Base-by-base conservation (phyloP, 2,329 filamentous ascomycete species). In the Whalleya microplaca region DNA sequence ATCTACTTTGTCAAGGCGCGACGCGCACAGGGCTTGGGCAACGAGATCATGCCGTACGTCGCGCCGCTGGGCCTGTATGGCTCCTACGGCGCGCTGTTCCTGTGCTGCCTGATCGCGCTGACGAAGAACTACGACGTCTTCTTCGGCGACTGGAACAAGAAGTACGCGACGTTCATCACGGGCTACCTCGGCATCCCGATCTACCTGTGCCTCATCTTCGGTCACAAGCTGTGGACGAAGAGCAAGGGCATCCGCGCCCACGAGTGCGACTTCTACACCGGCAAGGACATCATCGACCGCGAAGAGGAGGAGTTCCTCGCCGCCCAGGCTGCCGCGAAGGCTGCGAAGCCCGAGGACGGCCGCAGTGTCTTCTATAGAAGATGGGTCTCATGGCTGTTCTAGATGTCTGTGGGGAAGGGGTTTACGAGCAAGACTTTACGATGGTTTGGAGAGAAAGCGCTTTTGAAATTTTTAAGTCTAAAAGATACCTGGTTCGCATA, bases 91-190 rank as follows among this genome's bases (percentile, higher is more conserved):
- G 88, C 88, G 0, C 79, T 95, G 2, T 76, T 79, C 68, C 87
- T 92, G 75, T 92, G 89, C 75, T 80, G 82, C 67, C 70, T 95
- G 32, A 89, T 95, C 59, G 84, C 88, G 1, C 70, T 96, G 49
- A 94, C 91, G 69, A 96, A 95, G 82, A 93, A 92, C 79, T 95
- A 86, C 74, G 80, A 84, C 53, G 87, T 89, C 56, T 95, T 95
- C 73, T 78, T 84, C 2, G 71, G 65, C 68, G 76, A 64, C 78
- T 80, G 74, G 65, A 67, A 62, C 46, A 56, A 72, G 54, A 77
- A 78, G 48, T 89, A 89, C 78, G 86, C 89, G 78, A 87, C 83
- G 66, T 92, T 93, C 74, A 84, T 93, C 72, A 91, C 88, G 0
- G 88, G 87, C 21, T 92, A 92, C 72, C 76, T 89, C 7, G 90